A percentile compares a stretch with the other conserved stretches of the same genome.
Conservation (phyloP, 2,329 filamentous ascomycete species). For the Colletotrichum echinochloae region DNA sequence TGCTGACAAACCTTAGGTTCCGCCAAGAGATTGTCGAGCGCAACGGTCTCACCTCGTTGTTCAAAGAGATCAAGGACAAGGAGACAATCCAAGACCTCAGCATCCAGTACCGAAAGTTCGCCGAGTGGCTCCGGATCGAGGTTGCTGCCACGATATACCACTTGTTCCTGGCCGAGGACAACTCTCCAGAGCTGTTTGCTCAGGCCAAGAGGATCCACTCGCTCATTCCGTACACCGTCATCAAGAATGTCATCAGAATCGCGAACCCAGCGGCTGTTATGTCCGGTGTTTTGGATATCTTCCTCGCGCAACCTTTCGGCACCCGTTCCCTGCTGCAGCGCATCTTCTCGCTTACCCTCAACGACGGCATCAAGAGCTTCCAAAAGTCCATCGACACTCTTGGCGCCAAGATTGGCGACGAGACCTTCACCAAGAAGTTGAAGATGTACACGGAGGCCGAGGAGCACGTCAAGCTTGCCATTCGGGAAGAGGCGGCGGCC, state of each 20-base stretch:
- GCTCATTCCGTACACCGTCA: conserved; percentile 88
- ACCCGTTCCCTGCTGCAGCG: conserved; percentile 90
- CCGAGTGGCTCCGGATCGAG: conserved; percentile 97
- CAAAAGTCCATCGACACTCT: conserved; percentile 89
- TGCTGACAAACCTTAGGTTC: conserved; percentile 59
- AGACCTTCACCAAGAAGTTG: conserved; percentile 82
- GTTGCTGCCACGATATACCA: conserved; percentile 97
- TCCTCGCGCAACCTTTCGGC: conserved; percentile 94
- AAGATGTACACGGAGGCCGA: conserved; percentile 81
- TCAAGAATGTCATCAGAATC: conserved; percentile 97
- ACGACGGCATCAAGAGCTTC: conserved; percentile 88
- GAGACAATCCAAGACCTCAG: conserved; percentile 87
- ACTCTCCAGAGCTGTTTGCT: conserved; percentile 94
- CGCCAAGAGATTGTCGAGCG: conserved; percentile 74
- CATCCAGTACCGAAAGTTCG: conserved; percentile 97
- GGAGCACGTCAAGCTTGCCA: conserved; percentile 78
- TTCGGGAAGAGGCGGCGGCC: conserved; percentile 77
- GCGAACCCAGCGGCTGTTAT: conserved; percentile 97
- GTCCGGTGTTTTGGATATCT: conserved; percentile 94
- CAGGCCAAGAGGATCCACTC: conserved; percentile 96
- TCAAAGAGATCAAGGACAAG: conserved; percentile 93
- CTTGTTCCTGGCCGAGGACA: conserved; percentile 96
- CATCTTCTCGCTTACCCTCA: conserved; percentile 91
- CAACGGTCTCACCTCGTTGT: conserved; percentile 91
- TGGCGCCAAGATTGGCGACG: conserved; percentile 81